Conservation (phyloP, 1,284 basidiomycete species). For the Salmacisia buchloeana region DNA sequence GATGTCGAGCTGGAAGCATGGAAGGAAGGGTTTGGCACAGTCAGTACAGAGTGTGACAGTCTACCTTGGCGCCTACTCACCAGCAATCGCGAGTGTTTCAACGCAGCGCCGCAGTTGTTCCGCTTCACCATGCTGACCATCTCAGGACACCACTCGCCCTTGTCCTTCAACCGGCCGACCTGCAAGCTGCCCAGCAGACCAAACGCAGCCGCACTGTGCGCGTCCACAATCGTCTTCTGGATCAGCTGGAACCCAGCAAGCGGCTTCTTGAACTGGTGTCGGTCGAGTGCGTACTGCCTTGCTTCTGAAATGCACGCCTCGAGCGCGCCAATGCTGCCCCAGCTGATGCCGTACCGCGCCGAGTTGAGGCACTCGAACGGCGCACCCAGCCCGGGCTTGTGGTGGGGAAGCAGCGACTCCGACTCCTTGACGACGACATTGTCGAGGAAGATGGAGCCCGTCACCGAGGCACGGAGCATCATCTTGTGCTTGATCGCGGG, state of each 20-base stretch:
- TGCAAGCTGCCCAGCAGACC: slow-evolving; percentile 67
- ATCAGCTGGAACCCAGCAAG: slow-evolving; percentile 85
- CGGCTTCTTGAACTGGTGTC: slow-evolving; percentile 77
- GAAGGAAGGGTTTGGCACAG: slow-evolving; percentile 41
- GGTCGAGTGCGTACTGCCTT: slow-evolving; percentile 76
- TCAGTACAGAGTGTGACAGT: not conserved
- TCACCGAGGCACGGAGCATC: slow-evolving; percentile 78
- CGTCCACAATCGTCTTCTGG: slow-evolving; percentile 94
- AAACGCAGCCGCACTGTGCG: slow-evolving; percentile 74
- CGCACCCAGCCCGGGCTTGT: slow-evolving; percentile 37
- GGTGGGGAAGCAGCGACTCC: slow-evolving; percentile 33
- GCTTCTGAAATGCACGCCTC: slow-evolving; percentile 81
- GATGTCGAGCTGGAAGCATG: slow-evolving; percentile 64
- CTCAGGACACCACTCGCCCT: slow-evolving; percentile 71
- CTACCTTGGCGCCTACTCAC: not conserved
- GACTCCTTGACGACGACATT: slow-evolving; percentile 35
- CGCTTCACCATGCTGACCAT: slow-evolving; percentile 84
- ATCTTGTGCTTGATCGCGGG: slow-evolving; percentile 90
- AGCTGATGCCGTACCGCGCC: slow-evolving; percentile 41
- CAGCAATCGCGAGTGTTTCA: slow-evolving; percentile 29
- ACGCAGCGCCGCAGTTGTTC: slow-evolving; percentile 90
- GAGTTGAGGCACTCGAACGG: slow-evolving; percentile 47
- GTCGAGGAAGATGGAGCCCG: slow-evolving; percentile 83
- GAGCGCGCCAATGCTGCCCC: slow-evolving; percentile 57
- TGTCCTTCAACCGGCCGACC: slow-evolving; percentile 84